A percentile compares a stretch with the other conserved stretches of the same genome.
These are phyloP conservation scores for Rhodotorula graminis DNA, from an alignment of 768 basidiomycete species.

Conservation along the genomic window DNA sequence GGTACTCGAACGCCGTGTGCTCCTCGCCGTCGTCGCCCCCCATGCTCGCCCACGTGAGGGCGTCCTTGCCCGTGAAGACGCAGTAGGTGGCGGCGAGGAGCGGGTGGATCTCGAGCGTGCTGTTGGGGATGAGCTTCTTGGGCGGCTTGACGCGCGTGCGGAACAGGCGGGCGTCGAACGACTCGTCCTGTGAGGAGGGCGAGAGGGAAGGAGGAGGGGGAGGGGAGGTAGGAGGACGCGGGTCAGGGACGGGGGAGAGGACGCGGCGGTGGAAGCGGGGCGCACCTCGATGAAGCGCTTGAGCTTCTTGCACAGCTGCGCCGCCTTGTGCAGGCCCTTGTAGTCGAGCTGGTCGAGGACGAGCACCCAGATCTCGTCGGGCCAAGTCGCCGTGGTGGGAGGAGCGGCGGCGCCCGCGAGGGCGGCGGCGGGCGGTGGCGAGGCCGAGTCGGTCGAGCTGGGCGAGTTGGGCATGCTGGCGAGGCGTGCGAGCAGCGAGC, in stretches of 20 bases:
- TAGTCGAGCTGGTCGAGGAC: neutral
- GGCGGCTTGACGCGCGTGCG: neutral
- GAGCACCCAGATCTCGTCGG: neutral
- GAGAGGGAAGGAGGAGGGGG: too few relatives aligned
- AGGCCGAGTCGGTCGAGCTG: too few relatives aligned
- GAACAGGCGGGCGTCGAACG: neutral
- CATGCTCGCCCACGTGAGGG: neutral
- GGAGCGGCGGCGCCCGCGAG: too few relatives aligned
- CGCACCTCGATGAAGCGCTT: neutral
- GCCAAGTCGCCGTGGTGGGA: neutral
- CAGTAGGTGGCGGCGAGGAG: neutral
- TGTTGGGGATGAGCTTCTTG: neutral
- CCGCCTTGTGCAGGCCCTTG: neutral
- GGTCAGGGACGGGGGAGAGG: neutral
- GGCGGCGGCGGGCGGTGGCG: too few relatives aligned
- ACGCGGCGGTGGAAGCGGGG: too few relatives aligned
- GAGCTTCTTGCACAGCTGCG: neutral
- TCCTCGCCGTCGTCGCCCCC: neutral
- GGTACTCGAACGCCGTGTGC: neutral
- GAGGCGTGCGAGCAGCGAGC: too few relatives aligned
- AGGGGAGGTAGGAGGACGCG: neutral
- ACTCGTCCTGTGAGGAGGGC: neutral
- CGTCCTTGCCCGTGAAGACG: neutral
- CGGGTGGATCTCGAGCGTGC: neutral
- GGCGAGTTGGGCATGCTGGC: too few relatives aligned